Base-by-base conservation (phyloP, 1,139 yeast genomes). In the Scheffersomyces parashehatae region DNA sequence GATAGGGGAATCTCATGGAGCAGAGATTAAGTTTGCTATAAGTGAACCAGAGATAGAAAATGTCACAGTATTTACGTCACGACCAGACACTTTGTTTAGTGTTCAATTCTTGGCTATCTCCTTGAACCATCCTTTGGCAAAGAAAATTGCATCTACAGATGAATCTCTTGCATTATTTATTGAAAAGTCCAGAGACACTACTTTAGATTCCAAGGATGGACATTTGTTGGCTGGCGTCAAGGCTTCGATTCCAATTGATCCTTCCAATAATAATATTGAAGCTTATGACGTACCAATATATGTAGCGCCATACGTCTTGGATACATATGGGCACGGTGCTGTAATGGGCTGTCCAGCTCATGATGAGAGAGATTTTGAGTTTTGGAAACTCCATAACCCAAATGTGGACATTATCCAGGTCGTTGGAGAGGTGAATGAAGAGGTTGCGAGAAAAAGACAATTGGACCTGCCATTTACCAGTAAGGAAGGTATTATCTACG, bases 301-400 rank as follows among this genome's bases (percentile, higher is more conserved):
- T 68, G 91, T 78, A 2, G 97, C 98, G 0, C 96, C 97, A 0
- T 93, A 90, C 63, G 98, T 93, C 0, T 63, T 91, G 32, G 82
- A 87, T 4, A 70, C 78, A 4, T 91, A 91, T 59, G 98, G 97
- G 0, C 80, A 80, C 49, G 96, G 96, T 37, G 96, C 97, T 1
- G 98, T 93, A 0, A 91, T 93, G 98, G 99, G 99, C 1, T 88
- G 95, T 56, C 99, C 99, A 2, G 97, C 86, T 0, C 98, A 91
- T 62, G 98, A 93, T 60, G 70, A 72, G 37, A 75, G 98, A 48
- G 99, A 93, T 59, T 80, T 61, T 54, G 88, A 73, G 3, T 91
- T 93, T 59, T 91, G 97, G 97, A 58, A 62, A 5, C 58, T 68
- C 38, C 88, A 87, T 58, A 74, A 73, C 55, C 85, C 87, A 0